Evolutionary conservation across 441 rosid species (phyloP).

Genomic region (Mallotus japonicus): DNA sequence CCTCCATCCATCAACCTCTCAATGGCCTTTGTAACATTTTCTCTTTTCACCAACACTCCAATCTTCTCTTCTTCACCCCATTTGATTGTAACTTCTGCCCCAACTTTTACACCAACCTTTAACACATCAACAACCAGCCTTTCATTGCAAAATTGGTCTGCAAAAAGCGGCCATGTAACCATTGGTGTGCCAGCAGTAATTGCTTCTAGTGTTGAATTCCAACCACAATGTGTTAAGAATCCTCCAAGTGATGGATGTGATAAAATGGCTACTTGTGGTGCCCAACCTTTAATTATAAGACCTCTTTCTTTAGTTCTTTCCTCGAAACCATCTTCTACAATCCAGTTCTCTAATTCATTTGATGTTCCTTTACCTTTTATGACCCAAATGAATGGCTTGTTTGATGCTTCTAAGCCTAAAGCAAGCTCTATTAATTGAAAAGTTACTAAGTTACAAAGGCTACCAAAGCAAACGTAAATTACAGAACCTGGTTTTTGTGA

Average conservation of each 20-base stretch:
- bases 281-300: conserved; percentile 49
- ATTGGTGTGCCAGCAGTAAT: conserved; percentile 30
- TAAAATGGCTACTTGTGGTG: conserved; percentile 27
- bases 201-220: conserved; percentile 30
- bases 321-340: conserved; percentile 35
- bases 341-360: conserved; percentile 39
- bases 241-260: conserved; percentile 32
- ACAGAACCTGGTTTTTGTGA: conserved; percentile 29
- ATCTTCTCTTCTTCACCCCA: conserved; percentile 46
- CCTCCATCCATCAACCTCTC: conserved; percentile 37
- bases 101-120: conserved; percentile 38
- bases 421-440: conserved; percentile 42
- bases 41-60: neutral
- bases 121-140: conserved; percentile 9
- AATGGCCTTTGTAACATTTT: neutral
- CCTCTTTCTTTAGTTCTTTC: conserved; percentile 45
- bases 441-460: conserved; percentile 33
- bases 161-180: conserved; percentile 42
- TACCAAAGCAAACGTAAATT: conserved; percentile 43
- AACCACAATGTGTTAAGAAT: conserved; percentile 50
- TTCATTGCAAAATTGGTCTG: conserved; percentile 31
- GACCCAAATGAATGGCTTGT: conserved; percentile 55
- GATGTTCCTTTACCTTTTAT: conserved; percentile 33
- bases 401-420: conserved; percentile 31
- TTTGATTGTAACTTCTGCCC: conserved; percentile 35